These are phyloP conservation scores for Dioscorea cayenensis DNA, from an alignment of 116 monocot genomes.

Conservation along the genomic window DNA sequence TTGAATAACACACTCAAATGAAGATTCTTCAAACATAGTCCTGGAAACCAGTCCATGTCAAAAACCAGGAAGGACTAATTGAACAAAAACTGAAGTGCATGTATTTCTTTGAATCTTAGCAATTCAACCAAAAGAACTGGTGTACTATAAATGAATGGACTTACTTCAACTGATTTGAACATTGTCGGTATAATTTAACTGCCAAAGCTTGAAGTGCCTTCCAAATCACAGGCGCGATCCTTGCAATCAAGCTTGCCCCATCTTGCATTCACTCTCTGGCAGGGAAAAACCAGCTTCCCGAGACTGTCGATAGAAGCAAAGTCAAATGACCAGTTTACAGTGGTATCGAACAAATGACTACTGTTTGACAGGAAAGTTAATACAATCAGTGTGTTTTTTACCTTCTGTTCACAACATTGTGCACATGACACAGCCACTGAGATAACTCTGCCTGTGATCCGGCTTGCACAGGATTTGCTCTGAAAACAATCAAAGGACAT, in stretches of 20 bases:
- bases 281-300: constrained; percentile 77
- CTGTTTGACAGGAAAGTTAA: not conserved
- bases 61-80: too few species aligned
- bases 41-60: too few species aligned
- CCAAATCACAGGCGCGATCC: constrained; percentile 71
- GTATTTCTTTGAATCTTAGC: too few species aligned
- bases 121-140: too few species aligned
- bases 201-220: constrained; percentile 24
- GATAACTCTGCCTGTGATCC: constrained; percentile 83
- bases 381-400: constrained; percentile 7
- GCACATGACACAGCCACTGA: constrained; percentile 86
- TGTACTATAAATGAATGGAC: too few species aligned
- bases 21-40: too few species aligned
- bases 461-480: constrained; percentile 83
- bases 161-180: not conserved
- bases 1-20: too few species aligned
- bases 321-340: not conserved
- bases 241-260: constrained; percentile 87
- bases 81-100: too few species aligned
- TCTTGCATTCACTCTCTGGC: constrained; percentile 77
- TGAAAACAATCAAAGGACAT: constrained; percentile 18
- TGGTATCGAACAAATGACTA: not conserved
- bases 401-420: constrained; percentile 95
- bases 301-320: constrained; percentile 39
- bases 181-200: not conserved